Conservation (phyloP, 495 filamentous ascomycete genomes). For the Penicillium bovifimosum region DNA sequence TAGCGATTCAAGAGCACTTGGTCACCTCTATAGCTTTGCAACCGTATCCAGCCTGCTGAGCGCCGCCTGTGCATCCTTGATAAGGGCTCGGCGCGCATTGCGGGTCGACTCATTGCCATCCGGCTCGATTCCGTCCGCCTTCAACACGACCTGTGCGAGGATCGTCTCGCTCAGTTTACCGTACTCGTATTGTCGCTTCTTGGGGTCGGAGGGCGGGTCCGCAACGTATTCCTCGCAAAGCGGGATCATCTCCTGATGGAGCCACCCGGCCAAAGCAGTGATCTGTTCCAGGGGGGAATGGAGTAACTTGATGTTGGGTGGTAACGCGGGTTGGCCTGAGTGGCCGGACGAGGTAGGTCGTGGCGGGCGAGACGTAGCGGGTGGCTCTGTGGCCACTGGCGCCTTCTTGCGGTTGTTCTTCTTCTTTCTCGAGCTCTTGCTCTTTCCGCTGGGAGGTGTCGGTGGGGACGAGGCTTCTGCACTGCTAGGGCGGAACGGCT, state of each 20-base stretch:
- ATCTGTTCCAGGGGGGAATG: conserved; percentile 61
- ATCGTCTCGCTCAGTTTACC: conserved; percentile 78
- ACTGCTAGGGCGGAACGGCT: conserved; percentile 4
- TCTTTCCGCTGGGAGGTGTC: conserved; percentile 21
- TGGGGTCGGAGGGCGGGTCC: conserved; percentile 61
- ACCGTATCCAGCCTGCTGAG: conserved; percentile 58
- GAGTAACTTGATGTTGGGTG: conserved; percentile 35
- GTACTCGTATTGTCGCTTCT: conserved; percentile 71
- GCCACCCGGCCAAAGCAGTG: conserved; percentile 59
- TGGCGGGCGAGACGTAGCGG: conserved; percentile 10
- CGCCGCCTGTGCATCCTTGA: conserved; percentile 64
- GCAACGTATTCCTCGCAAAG: conserved; percentile 58
- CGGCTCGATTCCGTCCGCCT: conserved; percentile 77
- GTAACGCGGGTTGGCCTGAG: conserved; percentile 23
- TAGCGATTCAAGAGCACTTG: conserved; percentile 3
- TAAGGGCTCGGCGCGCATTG: conserved; percentile 63
- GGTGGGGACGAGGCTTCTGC: conserved; percentile 26
- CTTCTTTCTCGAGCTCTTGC: conserved; percentile 39
- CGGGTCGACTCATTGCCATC: conserved; percentile 61
- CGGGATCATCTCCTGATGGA: conserved; percentile 62
- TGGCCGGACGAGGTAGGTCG: conserved; percentile 21
- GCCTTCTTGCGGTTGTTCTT: conserved; percentile 41
- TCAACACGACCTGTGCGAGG: conserved; percentile 75
- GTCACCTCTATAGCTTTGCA: conserved; percentile 10
- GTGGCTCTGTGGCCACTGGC: conserved; percentile 10